Evolutionary conservation across 805 yeast species (phyloP).

Genomic region (Myxozyma lipomycoides): DNA sequence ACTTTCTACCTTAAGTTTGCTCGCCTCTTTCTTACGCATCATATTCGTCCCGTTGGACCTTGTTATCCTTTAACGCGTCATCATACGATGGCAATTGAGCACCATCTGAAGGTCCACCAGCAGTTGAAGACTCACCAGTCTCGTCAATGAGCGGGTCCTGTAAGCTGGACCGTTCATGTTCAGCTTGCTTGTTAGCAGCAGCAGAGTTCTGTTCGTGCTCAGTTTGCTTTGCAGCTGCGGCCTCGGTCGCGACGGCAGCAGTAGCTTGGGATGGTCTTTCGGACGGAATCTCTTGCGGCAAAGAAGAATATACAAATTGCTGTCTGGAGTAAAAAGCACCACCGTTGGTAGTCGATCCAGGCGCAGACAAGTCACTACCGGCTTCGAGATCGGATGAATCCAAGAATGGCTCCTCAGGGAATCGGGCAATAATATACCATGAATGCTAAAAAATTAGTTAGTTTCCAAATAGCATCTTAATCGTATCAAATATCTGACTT

Average conservation of each 20-base stretch:
- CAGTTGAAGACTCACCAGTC: neutral
- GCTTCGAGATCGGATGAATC: conserved; percentile 17
- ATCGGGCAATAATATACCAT: conserved; percentile 71
- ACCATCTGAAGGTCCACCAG: neutral
- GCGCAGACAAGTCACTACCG: no score
- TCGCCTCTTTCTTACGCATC: neutral
- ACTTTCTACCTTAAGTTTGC: neutral
- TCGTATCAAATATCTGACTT: neutral
- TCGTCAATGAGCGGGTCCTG: conserved; percentile 29
- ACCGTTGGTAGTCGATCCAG: neutral
- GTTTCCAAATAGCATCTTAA: neutral
- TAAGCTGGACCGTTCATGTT: conserved; percentile 8
- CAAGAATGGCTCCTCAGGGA: conserved; percentile 45
- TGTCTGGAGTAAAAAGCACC: conserved; percentile 11
- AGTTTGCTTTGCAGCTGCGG: conserved; percentile 13
- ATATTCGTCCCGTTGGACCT: conserved; percentile 26
- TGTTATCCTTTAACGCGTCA: conserved; percentile 23
- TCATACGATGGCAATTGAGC: neutral
- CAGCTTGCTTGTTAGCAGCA: conserved; percentile 1
- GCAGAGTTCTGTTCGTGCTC: no score
- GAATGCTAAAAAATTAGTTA: conserved; percentile 44
- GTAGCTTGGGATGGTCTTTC: conserved; percentile 1
- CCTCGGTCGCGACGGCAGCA: neutral
- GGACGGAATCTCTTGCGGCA: conserved; percentile 14
- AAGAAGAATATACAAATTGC: conserved; percentile 24